Percentiles rank a stretch among this genome's conserved stretches.
phyloP scores from a whole-genome alignment of 805 yeast species.

The Maudiozyma serrabonitensis region DNA sequence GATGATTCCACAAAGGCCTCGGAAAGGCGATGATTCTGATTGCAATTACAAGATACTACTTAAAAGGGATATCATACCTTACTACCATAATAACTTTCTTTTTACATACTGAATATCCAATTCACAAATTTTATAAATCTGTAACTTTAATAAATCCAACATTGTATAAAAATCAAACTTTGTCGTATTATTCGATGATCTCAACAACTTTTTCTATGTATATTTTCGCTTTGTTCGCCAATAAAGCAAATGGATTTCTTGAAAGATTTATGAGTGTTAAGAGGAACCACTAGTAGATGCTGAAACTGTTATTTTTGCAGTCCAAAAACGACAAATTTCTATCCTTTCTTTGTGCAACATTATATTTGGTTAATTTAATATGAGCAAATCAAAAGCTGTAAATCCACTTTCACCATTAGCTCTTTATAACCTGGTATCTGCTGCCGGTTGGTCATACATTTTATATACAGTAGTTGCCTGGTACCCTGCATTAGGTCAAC shows the following conservation, averaged over 20 bases:
- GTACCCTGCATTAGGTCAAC: conserved; percentile 47
- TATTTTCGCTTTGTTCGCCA: too few relatives aligned
- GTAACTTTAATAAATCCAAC: not conserved
- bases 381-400: conserved; percentile 13
- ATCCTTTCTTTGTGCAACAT: too few relatives aligned
- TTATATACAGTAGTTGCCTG: conserved; percentile 35
- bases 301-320: too few relatives aligned
- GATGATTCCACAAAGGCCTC: conserved; percentile 6
- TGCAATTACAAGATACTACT: too few relatives aligned
- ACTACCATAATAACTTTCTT: not conserved
- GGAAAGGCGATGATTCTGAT: not conserved
- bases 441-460: conserved; percentile 44
- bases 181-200: too few relatives aligned
- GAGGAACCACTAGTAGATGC: too few relatives aligned
- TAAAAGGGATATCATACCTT: not conserved
- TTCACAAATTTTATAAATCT: not conserved
- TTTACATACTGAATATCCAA: too few relatives aligned
- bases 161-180: too few relatives aligned
- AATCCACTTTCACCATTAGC: conserved; percentile 28
- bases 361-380: not conserved
- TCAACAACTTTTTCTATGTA: too few relatives aligned
- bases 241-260: too few relatives aligned
- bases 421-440: conserved; percentile 44
- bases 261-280: too few relatives aligned
- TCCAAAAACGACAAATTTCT: too few relatives aligned